Evolutionary conservation across 805 yeast species (phyloP).

Genomic region (Wickerhamomyces hampshirensis): DNA sequence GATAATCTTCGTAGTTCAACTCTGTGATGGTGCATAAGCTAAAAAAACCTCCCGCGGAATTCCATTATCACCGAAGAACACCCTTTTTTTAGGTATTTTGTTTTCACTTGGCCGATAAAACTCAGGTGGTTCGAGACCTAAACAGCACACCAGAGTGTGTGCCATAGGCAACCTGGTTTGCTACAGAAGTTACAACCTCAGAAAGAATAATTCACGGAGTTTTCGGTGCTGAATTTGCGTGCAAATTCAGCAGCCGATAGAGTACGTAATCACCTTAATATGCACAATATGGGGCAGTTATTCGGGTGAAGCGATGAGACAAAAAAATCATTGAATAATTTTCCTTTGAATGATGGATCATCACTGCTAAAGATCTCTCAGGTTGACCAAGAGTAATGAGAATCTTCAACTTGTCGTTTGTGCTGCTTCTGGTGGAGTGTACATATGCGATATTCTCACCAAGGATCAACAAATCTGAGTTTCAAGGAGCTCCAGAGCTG

Average conservation of each 20-base stretch:
- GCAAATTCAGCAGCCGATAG: no score
- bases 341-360: background rate
- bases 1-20: no score
- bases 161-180: no score
- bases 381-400: conserved; percentile 2
- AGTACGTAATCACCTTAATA: no score
- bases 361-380: background rate
- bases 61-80: background rate
- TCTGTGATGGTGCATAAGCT: background rate
- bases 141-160: no score
- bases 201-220: no score
- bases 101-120: background rate
- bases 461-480: conserved; percentile 13
- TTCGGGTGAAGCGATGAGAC: background rate
- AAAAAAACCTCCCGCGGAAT: background rate
- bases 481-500: conserved; percentile 24
- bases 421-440: conserved; percentile 9
- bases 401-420: conserved; percentile 6
- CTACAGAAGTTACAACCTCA: no score
- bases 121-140: background rate
- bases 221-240: background rate
- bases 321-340: no score
- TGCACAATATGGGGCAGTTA: no score
- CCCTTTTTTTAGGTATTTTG: background rate
- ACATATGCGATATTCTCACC: conserved; percentile 24